These are phyloP conservation scores for Barnettozyma californica DNA, from an alignment of 805 yeast genomes.

Conservation along the genomic window DNA sequence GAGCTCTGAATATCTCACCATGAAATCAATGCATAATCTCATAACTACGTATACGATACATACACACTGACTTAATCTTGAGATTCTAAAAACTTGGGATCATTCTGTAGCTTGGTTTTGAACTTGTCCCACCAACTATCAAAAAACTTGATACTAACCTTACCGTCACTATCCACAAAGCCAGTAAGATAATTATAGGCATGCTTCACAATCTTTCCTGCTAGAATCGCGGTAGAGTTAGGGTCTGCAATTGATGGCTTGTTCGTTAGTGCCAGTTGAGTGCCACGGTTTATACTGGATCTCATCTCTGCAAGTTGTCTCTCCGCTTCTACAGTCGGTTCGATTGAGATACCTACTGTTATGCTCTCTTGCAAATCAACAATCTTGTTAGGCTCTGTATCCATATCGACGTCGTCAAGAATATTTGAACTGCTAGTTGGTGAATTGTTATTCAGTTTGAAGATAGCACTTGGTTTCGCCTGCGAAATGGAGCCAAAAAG, in stretches of 20 bases:
- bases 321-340: conserved; percentile 65
- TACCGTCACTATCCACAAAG: conserved; percentile 75
- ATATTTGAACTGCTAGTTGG: conserved; percentile 24
- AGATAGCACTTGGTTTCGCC: conserved; percentile 86
- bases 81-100: conserved; percentile 74
- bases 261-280: conserved; percentile 24
- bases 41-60: background rate
- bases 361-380: conserved; percentile 27
- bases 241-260: conserved; percentile 29
- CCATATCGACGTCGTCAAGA: conserved; percentile 55
- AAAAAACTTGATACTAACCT: conserved; percentile 80
- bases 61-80: conserved; percentile 6
- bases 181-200: conserved; percentile 90
- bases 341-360: conserved; percentile 84
- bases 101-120: conserved; percentile 64
- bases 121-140: conserved; percentile 97
- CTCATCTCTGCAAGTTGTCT: conserved; percentile 42
- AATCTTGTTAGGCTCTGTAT: conserved; percentile 29
- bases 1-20: conserved; percentile 32
- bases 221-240: conserved; percentile 51
- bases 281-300: conserved; percentile 19
- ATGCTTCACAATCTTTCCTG: conserved; percentile 83
- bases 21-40: background rate
- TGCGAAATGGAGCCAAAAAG: conserved; percentile 59
- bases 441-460: conserved; percentile 62